Evolutionary conservation across 306 rosid species (phyloP).

Genomic region (Vachellia collinsii): DNA sequence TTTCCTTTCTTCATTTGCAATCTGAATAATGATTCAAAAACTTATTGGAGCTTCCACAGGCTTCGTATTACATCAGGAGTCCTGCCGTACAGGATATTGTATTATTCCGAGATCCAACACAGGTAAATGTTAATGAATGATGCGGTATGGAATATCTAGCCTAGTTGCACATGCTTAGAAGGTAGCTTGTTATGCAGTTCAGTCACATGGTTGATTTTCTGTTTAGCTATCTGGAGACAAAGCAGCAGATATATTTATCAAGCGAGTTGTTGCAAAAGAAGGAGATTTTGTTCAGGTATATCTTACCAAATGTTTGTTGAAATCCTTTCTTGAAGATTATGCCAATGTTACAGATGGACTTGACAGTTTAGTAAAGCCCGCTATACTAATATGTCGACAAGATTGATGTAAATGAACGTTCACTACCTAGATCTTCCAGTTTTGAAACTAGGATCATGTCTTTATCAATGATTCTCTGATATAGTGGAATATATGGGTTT

Average conservation of each 20-base stretch:
- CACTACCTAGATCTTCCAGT: background rate
- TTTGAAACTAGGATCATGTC: conserved; percentile 4
- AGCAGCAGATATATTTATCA: conserved; percentile 61
- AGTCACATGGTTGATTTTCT: conserved; percentile 42
- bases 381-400: conserved; percentile 13
- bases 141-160: conserved; percentile 25
- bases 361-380: conserved; percentile 17
- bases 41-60: conserved; percentile 53
- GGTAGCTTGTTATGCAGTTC: conserved; percentile 23
- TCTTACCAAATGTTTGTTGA: conserved; percentile 24
- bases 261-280: conserved; percentile 86
- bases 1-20: conserved; percentile 29
- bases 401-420: conserved; percentile 10
- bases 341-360: conserved; percentile 3
- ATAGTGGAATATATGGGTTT: background rate
- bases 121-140: conserved; percentile 52
- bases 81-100: conserved; percentile 75
- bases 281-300: conserved; percentile 94
- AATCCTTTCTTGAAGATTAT: background rate
- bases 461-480: background rate
- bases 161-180: conserved; percentile 21
- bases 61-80: conserved; percentile 65
- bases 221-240: conserved; percentile 53
- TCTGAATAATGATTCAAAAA: conserved; percentile 12
- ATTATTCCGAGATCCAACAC: conserved; percentile 76